These are phyloP conservation scores for Vigna reflexopilosa DNA, from an alignment of 306 rosid species.

Conservation along the genomic window DNA sequence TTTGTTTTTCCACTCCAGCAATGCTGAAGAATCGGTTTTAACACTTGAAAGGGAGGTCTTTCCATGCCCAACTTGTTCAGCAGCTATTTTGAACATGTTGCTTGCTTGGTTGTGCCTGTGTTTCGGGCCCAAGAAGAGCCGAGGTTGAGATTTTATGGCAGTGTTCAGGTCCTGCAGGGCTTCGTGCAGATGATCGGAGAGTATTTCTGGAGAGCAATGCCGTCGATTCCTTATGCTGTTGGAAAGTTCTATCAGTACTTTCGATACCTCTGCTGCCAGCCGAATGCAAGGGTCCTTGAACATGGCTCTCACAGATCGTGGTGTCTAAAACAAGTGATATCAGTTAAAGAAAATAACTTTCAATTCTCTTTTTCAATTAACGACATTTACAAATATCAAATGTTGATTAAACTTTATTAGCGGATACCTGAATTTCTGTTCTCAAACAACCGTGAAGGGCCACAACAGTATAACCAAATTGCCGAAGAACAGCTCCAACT, in stretches of 20 bases:
- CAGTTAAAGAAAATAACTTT: no score
- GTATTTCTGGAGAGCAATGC: slow-evolving; percentile 91
- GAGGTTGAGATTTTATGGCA: slow-evolving; percentile 92
- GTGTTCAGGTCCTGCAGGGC: slow-evolving; percentile 85
- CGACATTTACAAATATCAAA: neutral
- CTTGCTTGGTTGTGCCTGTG: slow-evolving; percentile 59
- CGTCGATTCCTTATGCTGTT: slow-evolving; percentile 76
- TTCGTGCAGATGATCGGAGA: slow-evolving; percentile 91
- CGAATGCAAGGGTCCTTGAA: slow-evolving; percentile 90
- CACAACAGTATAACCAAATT: slow-evolving; percentile 89
- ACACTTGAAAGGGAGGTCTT: slow-evolving; percentile 65
- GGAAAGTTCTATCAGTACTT: slow-evolving; percentile 78
- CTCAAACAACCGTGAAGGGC: slow-evolving; percentile 91
- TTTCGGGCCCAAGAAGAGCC: slow-evolving; percentile 87
- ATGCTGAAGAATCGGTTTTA: slow-evolving; percentile 83
- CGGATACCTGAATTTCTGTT: slow-evolving; percentile 84
- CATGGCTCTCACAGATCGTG: slow-evolving; percentile 70
- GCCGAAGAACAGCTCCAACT: slow-evolving; percentile 90
- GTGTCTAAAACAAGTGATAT: slow-evolving; percentile 56
- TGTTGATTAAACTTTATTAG: neutral
- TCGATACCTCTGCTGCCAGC: slow-evolving; percentile 78
- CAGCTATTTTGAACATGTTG: slow-evolving; percentile 75
- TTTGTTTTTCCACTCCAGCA: slow-evolving; percentile 74
- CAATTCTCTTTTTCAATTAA: no score
- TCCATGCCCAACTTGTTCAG: slow-evolving; percentile 59